Conservation (phyloP, 305 asterid genomes). For the Fraxinus greggii region DNA sequence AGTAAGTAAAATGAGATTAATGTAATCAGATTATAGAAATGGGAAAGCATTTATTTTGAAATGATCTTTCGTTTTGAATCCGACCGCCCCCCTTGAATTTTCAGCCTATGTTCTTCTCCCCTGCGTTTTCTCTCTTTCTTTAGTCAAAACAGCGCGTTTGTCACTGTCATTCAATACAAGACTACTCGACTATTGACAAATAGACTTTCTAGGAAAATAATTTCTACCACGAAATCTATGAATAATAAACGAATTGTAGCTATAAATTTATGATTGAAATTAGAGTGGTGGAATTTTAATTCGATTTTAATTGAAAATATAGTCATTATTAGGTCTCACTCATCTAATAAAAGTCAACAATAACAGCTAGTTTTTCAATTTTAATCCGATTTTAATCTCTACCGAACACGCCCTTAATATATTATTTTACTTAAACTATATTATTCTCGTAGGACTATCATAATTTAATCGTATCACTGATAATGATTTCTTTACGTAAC, state of each 20-base stretch:
- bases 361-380: no score
- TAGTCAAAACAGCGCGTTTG: neutral
- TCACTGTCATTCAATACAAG: neutral
- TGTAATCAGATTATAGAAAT: neutral
- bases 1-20: neutral
- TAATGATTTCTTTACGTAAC: neutral
- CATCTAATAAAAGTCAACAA: no score
- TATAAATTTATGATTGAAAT: no score
- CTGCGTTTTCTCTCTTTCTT: neutral
- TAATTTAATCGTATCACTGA: neutral
- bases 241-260: no score
- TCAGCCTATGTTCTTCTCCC: neutral
- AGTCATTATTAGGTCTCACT: no score
- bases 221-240: neutral
- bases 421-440: no score
- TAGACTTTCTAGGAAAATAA: neutral
- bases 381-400: no score
- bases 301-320: no score
- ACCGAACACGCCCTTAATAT: no score
- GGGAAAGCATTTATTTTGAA: neutral
- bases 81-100: neutral
- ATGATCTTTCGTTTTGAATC: neutral
- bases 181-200: neutral
- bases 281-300: no score
- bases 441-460: neutral